Conservation (phyloP, 257 asterid species). For the Fraxinus americana region DNA sequence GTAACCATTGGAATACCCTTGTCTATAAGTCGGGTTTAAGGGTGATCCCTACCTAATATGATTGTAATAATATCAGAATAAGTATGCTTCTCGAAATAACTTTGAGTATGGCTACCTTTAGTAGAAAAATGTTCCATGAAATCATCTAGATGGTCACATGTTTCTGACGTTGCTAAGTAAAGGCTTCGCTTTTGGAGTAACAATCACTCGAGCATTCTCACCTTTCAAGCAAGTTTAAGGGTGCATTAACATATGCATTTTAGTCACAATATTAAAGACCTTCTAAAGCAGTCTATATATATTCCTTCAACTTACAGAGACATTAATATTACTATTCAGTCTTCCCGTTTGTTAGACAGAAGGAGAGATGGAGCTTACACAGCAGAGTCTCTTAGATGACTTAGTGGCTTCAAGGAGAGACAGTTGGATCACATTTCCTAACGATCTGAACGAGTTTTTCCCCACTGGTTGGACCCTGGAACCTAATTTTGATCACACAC, state of each 20-base stretch:
- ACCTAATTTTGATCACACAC: slow-evolving; percentile 38
- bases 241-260: background rate
- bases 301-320: slow-evolving; percentile 22
- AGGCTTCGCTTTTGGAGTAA: background rate
- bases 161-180: too few relatives aligned
- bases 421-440: slow-evolving; percentile 44
- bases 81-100: too few relatives aligned
- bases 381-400: slow-evolving; percentile 54
- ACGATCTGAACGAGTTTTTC: slow-evolving; percentile 48
- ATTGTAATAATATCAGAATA: too few relatives aligned
- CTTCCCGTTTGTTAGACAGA: background rate
- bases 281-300: slow-evolving; percentile 28
- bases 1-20: too few relatives aligned
- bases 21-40: background rate
- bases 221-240: background rate
- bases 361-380: slow-evolving; percentile 53
- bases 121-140: background rate
- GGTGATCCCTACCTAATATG: too few relatives aligned
- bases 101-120: background rate
- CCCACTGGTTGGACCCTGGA: slow-evolving; percentile 44
- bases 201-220: background rate
- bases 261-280: background rate
- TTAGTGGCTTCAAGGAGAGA: slow-evolving; percentile 52
- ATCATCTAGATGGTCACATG: background rate
- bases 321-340: slow-evolving; percentile 1